Percentiles rank a stretch among this genome's conserved stretches.
Conservation (phyloP, 2,329 filamentous ascomycete species). For the Monilinia vaccinii-corymbosi region DNA sequence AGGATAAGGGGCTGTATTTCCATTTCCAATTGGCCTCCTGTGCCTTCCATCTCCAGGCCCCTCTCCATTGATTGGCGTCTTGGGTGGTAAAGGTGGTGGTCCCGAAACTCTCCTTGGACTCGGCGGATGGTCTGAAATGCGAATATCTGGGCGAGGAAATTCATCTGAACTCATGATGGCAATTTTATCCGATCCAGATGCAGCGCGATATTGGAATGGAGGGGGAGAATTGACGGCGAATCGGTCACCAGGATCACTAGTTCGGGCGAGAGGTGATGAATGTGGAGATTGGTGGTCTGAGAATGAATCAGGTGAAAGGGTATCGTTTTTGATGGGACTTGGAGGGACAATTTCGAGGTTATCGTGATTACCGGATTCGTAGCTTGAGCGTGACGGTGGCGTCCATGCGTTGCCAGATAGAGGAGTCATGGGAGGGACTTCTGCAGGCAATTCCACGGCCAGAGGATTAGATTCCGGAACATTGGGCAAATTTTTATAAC, state of each 20-base stretch:
- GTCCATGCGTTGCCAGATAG: conserved; percentile 5
- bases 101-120: conserved; percentile 32
- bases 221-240: conserved; percentile 49
- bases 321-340: conserved; percentile 1
- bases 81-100: conserved; percentile 67
- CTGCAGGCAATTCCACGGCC: conserved; percentile 49
- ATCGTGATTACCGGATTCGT: conserved; percentile 27
- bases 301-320: conserved; percentile 33
- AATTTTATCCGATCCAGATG: conserved; percentile 59
- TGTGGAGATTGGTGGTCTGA: conserved; percentile 13
- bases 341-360: conserved; percentile 19
- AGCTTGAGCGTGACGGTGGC: conserved; percentile 27
- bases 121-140: neutral
- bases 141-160: conserved; percentile 35
- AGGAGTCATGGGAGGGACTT: conserved; percentile 24
- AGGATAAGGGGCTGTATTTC: conserved; percentile 54
- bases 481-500: conserved; percentile 18
- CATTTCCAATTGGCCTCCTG: conserved; percentile 16
- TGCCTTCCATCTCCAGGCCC: conserved; percentile 12
- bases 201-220: conserved; percentile 48
- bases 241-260: conserved; percentile 39
- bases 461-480: conserved; percentile 32
- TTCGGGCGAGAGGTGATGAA: conserved; percentile 5
- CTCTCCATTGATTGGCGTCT: conserved; percentile 59
- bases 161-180: conserved; percentile 53